Conservation (phyloP, 192 early-diverging fungal genomes). For the Coemansia sp. region DNA sequence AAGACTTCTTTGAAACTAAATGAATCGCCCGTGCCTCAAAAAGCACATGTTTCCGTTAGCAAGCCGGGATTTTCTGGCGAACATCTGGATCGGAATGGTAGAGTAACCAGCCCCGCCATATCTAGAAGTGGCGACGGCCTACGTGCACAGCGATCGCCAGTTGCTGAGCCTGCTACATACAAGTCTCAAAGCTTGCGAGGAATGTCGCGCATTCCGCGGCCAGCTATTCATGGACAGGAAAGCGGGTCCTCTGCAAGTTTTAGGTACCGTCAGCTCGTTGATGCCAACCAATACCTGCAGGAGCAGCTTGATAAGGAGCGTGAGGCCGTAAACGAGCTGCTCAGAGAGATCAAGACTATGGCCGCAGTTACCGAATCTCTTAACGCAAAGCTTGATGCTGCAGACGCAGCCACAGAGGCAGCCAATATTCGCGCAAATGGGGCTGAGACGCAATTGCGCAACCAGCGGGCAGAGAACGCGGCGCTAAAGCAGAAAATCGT, state of each 20-base stretch:
- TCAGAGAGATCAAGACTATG: conserved; percentile 18
- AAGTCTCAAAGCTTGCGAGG: not conserved
- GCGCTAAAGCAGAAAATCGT: conserved; percentile 14
- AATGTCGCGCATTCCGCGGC: conserved; percentile 27
- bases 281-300: conserved; percentile 2
- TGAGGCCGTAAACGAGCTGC: conserved; percentile 22
- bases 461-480: not conserved
- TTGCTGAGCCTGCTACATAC: not conserved
- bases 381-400: conserved; percentile 7
- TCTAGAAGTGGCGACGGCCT: not conserved
- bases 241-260: not conserved
- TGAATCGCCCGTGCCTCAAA: not conserved
- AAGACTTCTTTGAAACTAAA: not conserved
- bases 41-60: not conserved
- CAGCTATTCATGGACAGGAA: not conserved
- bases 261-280: not conserved
- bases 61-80: not conserved
- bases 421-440: conserved; percentile 7
- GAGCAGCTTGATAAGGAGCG: conserved; percentile 21
- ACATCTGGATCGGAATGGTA: not conserved
- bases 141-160: conserved; percentile 22
- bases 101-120: not conserved
- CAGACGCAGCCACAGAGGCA: not conserved
- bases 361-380: not conserved
- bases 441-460: conserved; percentile 5